Percentiles rank a stretch among this genome's conserved stretches.
Conservation (phyloP, 148 eudicot species). For the Rheum nobile region DNA sequence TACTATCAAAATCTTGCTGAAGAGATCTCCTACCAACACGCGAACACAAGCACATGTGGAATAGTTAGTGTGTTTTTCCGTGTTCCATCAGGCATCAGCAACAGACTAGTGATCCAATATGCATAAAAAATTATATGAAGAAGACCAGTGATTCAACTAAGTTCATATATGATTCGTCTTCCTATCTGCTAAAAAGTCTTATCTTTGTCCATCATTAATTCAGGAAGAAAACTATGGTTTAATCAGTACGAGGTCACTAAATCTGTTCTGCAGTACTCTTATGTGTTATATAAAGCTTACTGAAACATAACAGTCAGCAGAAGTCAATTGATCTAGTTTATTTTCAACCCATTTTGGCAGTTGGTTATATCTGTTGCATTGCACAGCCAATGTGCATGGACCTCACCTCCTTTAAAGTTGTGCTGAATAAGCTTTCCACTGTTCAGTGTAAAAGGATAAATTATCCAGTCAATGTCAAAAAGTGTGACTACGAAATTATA, state of each 20-base stretch:
- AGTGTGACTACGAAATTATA: conserved; percentile 29
- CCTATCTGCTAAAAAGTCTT: neutral
- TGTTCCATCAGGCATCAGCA: neutral
- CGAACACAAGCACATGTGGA: neutral
- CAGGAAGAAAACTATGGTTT: neutral
- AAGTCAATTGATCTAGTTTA: neutral
- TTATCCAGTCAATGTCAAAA: conserved; percentile 28
- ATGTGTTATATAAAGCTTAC: neutral
- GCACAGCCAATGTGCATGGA: neutral
- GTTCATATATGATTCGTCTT: neutral
- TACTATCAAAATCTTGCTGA: conserved; percentile 88
- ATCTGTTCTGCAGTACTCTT: no score
- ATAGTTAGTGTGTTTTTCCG: neutral
- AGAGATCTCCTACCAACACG: conserved; percentile 49
- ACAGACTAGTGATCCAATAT: neutral
- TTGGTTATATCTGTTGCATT: neutral
- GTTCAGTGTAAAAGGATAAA: neutral
- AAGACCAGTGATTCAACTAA: neutral
- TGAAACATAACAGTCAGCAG: neutral
- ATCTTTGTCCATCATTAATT: neutral
- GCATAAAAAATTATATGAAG: neutral
- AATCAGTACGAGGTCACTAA: neutral
- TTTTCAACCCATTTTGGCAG: neutral
- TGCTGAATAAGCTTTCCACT: neutral
- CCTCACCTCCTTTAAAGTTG: neutral